phyloP scores from a whole-genome alignment of 176 grass and related monocot species.

The Dendrocalamus sinicus region DNA sequence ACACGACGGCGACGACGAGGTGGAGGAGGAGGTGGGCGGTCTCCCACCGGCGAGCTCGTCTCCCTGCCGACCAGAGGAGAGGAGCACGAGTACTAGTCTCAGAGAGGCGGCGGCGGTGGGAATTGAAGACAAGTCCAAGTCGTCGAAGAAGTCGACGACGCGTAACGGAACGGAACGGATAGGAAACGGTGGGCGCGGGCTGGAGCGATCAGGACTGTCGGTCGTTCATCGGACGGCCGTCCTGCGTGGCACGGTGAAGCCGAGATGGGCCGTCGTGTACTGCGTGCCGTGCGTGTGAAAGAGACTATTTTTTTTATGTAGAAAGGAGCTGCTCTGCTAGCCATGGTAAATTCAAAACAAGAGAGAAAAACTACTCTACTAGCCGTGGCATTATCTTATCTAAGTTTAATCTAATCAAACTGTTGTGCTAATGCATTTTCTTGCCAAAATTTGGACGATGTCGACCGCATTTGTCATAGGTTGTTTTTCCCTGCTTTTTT shows the following conservation, averaged over 20 bases:
- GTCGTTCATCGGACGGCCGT: background rate
- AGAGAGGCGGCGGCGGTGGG: no score
- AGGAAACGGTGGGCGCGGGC: background rate
- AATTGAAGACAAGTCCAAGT: constrained; percentile 28
- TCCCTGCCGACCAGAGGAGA: background rate
- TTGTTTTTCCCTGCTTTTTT: no score
- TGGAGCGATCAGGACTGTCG: background rate
- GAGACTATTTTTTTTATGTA: background rate
- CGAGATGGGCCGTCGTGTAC: no score
- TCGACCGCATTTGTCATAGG: no score
- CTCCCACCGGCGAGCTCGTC: background rate
- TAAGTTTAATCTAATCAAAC: no score
- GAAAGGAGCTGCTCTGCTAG: background rate
- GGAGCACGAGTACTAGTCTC: no score
- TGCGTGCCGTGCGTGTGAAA: background rate
- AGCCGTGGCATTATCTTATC: no score
- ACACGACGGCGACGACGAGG: background rate
- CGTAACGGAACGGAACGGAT: constrained; percentile 11
- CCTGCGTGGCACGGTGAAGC: background rate
- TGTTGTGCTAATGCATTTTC: no score
- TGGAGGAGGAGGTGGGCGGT: background rate
- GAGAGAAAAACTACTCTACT: no score
- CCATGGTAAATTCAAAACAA: background rate
- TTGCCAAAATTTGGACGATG: no score
- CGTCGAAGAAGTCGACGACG: constrained; percentile 1